Base-by-base conservation (phyloP, 2,329 filamentous ascomycete species). In the Colletotrichum orbiculare region DNA sequence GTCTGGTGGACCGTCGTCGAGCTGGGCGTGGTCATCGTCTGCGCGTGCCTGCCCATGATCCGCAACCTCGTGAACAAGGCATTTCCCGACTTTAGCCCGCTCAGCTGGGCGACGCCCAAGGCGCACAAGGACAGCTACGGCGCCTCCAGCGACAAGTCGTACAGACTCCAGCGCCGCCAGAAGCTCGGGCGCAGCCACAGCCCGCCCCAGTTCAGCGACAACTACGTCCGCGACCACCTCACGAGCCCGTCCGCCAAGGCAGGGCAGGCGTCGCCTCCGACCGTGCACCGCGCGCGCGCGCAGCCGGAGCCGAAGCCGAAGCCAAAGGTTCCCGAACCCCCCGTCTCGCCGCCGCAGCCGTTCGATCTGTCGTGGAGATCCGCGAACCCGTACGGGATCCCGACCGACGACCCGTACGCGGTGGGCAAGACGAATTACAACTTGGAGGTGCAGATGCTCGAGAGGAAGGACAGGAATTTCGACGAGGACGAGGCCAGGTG, bases 1-100 rank as follows among this genome's bases (percentile, higher is more conserved):
- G 68, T 73, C 0, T 73, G 72, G 50, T 73, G 71, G 72, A 70
- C 71, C 2, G 69, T 67, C 2, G 68, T 70, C 6, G 71, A 73
- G 56, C 54, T 65, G 0, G 65, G 70, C 15, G 70, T 67, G 2
- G 71, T 69, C 6, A 70, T 73, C 12, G 61, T 72, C 2, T 73
- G 72, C 54, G 69, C 69, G 1, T 71, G 69, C 34, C 64, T 72
- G n/a, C 71, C 71, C 5, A 69, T 72, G 50, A 64, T 67, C 6
- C 66, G 66, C 25, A 64, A 41, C 34, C 41, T 71, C 39, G 15
- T 70, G 47, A 69, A 64, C 9, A 64, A 53, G 42, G 3, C 37
- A 11, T 42, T 66, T 13, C 64, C 60, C 13, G 37, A 54, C 4
- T 49, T 66, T 15, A 17, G 12, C 1, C 46, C 62, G 8, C 57